phyloP scores from a whole-genome alignment of 2,329 filamentous ascomycete species.

The Tolypocladium guangdongense region DNA sequence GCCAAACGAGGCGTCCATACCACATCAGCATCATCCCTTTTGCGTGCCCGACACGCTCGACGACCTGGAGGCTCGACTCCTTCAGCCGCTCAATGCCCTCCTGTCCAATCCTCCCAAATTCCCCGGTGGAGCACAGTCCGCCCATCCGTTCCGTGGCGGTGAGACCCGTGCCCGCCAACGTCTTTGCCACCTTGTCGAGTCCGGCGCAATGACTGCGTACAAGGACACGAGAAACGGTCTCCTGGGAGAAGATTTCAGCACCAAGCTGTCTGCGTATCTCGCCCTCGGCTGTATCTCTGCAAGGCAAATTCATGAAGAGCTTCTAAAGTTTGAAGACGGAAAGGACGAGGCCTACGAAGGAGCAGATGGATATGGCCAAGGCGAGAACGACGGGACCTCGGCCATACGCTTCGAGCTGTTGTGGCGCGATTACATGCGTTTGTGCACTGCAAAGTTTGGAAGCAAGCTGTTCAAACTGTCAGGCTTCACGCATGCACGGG shows the following conservation, averaged over 20 bases:
- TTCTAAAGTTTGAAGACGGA: constrained; percentile 61
- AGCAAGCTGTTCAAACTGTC: constrained; percentile 50
- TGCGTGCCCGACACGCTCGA: constrained; percentile 45
- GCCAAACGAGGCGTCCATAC: constrained; percentile 37
- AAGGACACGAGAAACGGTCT: constrained; percentile 63
- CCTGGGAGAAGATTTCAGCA: constrained; percentile 59
- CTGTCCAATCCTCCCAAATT: constrained; percentile 39
- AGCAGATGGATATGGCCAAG: constrained; percentile 50
- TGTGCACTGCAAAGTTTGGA: constrained; percentile 62
- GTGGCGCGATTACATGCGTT: constrained; percentile 73
- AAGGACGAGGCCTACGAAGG: constrained; percentile 25
- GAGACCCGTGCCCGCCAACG: constrained; percentile 49
- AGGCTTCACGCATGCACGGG: constrained; percentile 48
- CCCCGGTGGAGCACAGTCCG: constrained; percentile 43
- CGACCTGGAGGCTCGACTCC: constrained; percentile 40
- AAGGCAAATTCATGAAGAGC: constrained; percentile 58
- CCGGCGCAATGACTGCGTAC: constrained; percentile 51
- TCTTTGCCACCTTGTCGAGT: constrained; percentile 47
- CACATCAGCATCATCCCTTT: constrained; percentile 52
- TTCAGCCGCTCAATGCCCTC: constrained; percentile 44
- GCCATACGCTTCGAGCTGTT: constrained; percentile 62
- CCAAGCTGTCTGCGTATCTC: constrained; percentile 65
- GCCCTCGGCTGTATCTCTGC: constrained; percentile 63
- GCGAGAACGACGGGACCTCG: constrained; percentile 62
- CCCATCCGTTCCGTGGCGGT: constrained; percentile 59